Base-by-base conservation (phyloP, 1,284 basidiomycete species). In the Heimioporus retisporus region DNA sequence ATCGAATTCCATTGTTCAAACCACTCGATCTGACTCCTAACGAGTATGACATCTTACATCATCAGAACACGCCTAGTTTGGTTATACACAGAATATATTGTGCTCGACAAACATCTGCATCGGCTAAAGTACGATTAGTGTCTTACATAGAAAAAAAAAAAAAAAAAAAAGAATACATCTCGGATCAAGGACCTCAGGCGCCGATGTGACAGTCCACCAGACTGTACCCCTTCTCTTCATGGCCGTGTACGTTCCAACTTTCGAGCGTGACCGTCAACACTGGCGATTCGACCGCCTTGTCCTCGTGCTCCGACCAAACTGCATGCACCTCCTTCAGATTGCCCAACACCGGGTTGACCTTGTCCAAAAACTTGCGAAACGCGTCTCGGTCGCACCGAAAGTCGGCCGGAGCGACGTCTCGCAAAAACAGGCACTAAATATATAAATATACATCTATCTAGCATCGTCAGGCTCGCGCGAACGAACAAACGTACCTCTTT, bases 331-430 rank as follows among this genome's bases (percentile, higher is more conserved):
- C 67, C 42, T 23, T 61, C 66, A 84, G 69, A 50, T 85, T 82
- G 7, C 86, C 87, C 25, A 89, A 70, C 28, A 89, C 70, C 13
- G 81, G 82, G 40, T 75, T 69, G 19, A 90, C 71, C 46, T 81
- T 81, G 13, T 74, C 68, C 23, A 75, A 73, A 60, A 90, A 82
- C 44, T 70, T 75, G 13, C 69, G 67, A 42, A 83, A 80, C 44
- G 81, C 80, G n/a, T 70, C 74, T 0, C 63, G 63, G 69, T 89
- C 81, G 43, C 81, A 77, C 42, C 66, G 72, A 19, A 88, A 74
- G 67, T 88, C 82, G 2, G 75, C 75, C 11, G 86, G 81, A 28
- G 77, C 71, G 6, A 89, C 68, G 28, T 80, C 86, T 42, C 80
- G 71, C 35, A 89, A 77, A 5, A 87, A 69, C 7, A 78, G 72